A percentile compares a stretch with the other conserved stretches of the same genome.
Evolutionary conservation across 2,329 filamentous ascomycete genomes (phyloP).

Genomic region (Colletotrichum sp.): DNA sequence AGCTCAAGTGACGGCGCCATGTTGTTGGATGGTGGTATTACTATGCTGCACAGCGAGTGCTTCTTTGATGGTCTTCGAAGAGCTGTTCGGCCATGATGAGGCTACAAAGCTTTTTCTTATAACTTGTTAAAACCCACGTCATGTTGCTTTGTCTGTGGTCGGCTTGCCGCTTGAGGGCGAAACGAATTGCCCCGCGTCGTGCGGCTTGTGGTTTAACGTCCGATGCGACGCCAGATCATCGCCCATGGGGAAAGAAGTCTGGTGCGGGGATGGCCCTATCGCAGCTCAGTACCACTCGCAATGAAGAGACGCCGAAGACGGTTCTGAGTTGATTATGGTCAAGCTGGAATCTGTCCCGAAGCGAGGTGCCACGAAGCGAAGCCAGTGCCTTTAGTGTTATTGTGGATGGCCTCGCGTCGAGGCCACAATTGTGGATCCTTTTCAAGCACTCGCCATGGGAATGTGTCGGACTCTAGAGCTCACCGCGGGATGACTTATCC

Average conservation of each 20-base stretch:
- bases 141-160: neutral
- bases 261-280: neutral
- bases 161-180: neutral
- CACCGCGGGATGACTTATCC: neutral
- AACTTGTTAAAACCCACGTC: neutral
- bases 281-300: neutral
- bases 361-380: neutral
- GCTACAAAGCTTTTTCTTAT: neutral
- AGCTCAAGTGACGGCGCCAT: conserved; percentile 15
- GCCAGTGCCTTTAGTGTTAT: neutral
- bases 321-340: too few relatives aligned
- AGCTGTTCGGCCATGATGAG: neutral
- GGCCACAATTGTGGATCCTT: neutral
- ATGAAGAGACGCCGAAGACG: neutral
- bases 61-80: neutral
- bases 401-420: neutral
- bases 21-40: neutral
- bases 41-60: neutral
- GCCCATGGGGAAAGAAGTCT: neutral
- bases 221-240: neutral
- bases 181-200: neutral
- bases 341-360: neutral
- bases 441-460: neutral
- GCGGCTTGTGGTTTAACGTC: neutral
- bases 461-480: neutral